These are phyloP conservation scores for Blastocystis sp. DNA, from an alignment of 352 stramenopile species.

Conservation along the genomic window DNA sequence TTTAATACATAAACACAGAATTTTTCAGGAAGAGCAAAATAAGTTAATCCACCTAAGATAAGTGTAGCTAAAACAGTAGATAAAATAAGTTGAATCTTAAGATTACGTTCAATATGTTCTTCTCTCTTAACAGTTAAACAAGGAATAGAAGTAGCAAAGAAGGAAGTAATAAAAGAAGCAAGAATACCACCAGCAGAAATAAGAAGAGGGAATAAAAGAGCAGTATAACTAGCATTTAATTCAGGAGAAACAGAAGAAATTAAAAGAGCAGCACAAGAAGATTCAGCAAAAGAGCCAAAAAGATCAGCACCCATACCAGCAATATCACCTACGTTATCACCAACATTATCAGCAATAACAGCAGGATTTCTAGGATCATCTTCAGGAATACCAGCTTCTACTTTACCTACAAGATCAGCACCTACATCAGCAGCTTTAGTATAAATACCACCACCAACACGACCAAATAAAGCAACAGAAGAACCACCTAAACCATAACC, in stretches of 20 bases:
- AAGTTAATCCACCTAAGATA: conserved; percentile 50
- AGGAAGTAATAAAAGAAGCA: conserved; percentile 77
- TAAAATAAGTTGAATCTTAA: conserved; percentile 91
- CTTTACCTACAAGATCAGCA: conserved; percentile 94
- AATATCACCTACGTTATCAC: conserved; percentile 97
- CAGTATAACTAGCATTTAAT: conserved; percentile 68
- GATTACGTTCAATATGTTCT: conserved; percentile 76
- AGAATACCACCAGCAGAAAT: conserved; percentile 86
- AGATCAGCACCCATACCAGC: conserved; percentile 97
- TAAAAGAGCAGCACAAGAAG: conserved; percentile 87
- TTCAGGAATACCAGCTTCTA: conserved; percentile 91
- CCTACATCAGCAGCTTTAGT: conserved; percentile 96
- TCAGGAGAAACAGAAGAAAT: conserved; percentile 73
- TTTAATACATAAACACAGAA: conserved; percentile 30
- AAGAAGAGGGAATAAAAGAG: conserved; percentile 80
- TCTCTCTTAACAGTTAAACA: conserved; percentile 62
- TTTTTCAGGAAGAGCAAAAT: conserved; percentile 63
- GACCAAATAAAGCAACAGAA: conserved; percentile 94
- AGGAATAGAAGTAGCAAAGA: conserved; percentile 86
- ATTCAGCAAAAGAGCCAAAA: conserved; percentile 90
- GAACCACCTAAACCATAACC: conserved; percentile 89
- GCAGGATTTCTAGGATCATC: conserved; percentile 95
- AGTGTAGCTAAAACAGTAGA: conserved; percentile 81
- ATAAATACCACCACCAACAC: conserved; percentile 97
- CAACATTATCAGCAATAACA: conserved; percentile 97